Conservation (phyloP, 805 yeast genomes). For the Myxozyma neotropica region DNA sequence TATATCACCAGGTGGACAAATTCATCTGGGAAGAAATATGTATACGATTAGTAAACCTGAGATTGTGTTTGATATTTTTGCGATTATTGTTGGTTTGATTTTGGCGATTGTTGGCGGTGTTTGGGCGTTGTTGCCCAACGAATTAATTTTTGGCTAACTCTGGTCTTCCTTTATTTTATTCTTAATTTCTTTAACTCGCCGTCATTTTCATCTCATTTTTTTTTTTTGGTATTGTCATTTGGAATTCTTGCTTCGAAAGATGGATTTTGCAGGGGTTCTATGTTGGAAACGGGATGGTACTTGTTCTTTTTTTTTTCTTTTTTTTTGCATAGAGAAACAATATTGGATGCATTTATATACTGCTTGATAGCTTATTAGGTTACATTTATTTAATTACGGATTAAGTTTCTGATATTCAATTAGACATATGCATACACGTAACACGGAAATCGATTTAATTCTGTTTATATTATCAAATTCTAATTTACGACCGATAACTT, state of each 20-base stretch:
- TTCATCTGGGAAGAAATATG: neutral
- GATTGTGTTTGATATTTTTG: conserved; percentile 17
- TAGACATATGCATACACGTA: no score
- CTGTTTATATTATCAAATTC: no score
- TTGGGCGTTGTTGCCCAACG: conserved; percentile 27
- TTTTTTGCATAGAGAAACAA: neutral
- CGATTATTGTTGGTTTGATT: conserved; percentile 14
- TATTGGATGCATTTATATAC: no score
- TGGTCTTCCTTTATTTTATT: neutral
- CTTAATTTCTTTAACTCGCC: neutral
- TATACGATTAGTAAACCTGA: conserved; percentile 11
- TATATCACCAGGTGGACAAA: conserved; percentile 17
- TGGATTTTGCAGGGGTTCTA: neutral
- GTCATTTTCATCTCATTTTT: neutral
- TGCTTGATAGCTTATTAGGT: no score
- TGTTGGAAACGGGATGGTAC: neutral
- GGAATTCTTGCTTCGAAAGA: no score
- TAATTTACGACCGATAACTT: no score
- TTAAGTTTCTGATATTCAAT: no score
- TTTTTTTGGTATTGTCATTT: no score
- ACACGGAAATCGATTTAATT: no score
- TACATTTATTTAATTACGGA: neutral
- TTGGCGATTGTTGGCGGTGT: conserved; percentile 28
- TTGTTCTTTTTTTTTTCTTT: neutral
- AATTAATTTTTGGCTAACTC: conserved; percentile 15